phyloP scores from a whole-genome alignment of 2,329 filamentous ascomycete species.

The Fusarium sp. region DNA sequence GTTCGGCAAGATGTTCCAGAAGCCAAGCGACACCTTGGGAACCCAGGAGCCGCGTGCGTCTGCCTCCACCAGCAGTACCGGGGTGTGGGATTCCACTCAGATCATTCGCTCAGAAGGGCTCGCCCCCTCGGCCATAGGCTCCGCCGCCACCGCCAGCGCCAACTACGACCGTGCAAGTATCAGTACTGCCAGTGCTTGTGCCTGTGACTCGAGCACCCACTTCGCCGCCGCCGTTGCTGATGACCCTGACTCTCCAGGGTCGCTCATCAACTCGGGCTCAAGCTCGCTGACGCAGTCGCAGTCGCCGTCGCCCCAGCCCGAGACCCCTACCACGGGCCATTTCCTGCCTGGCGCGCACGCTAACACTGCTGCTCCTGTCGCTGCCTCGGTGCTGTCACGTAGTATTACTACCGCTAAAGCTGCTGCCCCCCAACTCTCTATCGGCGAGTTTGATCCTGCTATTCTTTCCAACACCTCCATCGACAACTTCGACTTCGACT shows the following conservation, averaged over 20 bases:
- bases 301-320: constrained; percentile 52
- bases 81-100: constrained; percentile 29
- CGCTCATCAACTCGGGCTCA: constrained; percentile 49
- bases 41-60: constrained; percentile 38
- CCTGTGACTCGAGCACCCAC: constrained; percentile 43
- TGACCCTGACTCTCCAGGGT: constrained; percentile 50
- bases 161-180: constrained; percentile 27
- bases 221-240: constrained; percentile 42
- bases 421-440: constrained; percentile 39
- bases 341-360: constrained; percentile 44
- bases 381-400: constrained; percentile 40
- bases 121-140: constrained; percentile 39
- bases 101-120: constrained; percentile 35
- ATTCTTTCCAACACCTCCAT: constrained; percentile 50
- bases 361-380: constrained; percentile 44
- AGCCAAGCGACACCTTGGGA: constrained; percentile 40
- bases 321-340: constrained; percentile 47
- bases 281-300: constrained; percentile 51
- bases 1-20: constrained; percentile 35
- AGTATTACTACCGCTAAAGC: constrained; percentile 41
- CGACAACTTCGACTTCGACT: constrained; percentile 19
- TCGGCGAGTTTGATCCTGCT: constrained; percentile 32
- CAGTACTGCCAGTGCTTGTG: constrained; percentile 6
- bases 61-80: constrained; percentile 35
- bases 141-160: constrained; percentile 43